These are phyloP conservation scores for Pseudovirgaria hyperparasitica DNA, from an alignment of 2,329 filamentous ascomycete species.

Conservation along the genomic window DNA sequence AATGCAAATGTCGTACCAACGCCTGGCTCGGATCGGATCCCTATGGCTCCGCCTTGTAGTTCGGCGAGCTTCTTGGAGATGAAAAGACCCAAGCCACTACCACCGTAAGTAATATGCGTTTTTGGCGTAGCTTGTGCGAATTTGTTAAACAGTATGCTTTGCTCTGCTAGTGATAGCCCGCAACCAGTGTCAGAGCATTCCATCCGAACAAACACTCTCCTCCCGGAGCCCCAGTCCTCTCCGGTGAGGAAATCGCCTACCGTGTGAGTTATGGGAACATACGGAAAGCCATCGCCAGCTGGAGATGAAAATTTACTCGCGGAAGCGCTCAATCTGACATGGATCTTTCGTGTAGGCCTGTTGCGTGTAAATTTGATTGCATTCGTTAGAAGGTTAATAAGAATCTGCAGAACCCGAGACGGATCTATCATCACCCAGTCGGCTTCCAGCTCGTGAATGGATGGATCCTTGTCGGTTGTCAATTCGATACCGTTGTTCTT, in stretches of 20 bases:
- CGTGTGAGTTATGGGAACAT: too few species aligned
- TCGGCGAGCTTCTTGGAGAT: slow-evolving; percentile 23
- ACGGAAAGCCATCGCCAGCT: too few species aligned
- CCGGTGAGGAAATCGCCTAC: too few species aligned
- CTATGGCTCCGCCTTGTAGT: slow-evolving; percentile 22
- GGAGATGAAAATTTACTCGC: too few species aligned
- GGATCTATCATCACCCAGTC: slow-evolving; percentile 30
- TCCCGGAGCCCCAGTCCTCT: too few species aligned
- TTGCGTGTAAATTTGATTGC: slow-evolving; percentile 34
- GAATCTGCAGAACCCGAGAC: slow-evolving; percentile 30
- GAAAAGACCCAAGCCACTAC: slow-evolving; percentile 24
- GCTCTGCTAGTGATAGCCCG: too few species aligned
- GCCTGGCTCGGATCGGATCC: slow-evolving; percentile 16
- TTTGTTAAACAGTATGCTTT: too few species aligned
- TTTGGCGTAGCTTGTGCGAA: slow-evolving; percentile 26
- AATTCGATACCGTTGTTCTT: slow-evolving; percentile 19
- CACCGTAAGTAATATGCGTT: slow-evolving; percentile 29
- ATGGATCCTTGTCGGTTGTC: slow-evolving; percentile 20
- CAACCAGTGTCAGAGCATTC: too few species aligned
- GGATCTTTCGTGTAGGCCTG: slow-evolving; percentile 20
- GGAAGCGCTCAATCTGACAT: slow-evolving; percentile 24
- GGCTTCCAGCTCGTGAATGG: slow-evolving; percentile 21
- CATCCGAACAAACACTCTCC: too few species aligned
- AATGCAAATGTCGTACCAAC: slow-evolving; percentile 22
- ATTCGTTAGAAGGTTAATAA: slow-evolving; percentile 31